A percentile compares a stretch with the other conserved stretches of the same genome.
Evolutionary conservation across 2,329 filamentous ascomycete genomes (phyloP).

Genomic region (Fusarium irregulare): DNA sequence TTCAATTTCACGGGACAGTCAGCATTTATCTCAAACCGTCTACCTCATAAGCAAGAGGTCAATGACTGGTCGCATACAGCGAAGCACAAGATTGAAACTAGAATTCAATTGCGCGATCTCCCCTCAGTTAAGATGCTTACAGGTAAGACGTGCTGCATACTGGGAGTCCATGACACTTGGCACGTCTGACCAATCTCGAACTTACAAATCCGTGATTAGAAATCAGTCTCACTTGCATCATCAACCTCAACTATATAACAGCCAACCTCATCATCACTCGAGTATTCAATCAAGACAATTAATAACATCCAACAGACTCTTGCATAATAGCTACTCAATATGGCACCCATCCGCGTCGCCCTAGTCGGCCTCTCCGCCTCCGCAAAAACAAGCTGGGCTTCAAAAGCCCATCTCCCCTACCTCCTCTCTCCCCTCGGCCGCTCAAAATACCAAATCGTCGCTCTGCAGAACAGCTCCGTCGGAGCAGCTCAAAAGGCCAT

Average conservation of each 20-base stretch:
- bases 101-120: not conserved
- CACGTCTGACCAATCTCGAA: not conserved
- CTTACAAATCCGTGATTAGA: slow-evolving; percentile 20
- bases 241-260: not conserved
- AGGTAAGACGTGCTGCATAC: not conserved
- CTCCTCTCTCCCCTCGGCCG: slow-evolving; percentile 60
- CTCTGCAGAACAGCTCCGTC: slow-evolving; percentile 63
- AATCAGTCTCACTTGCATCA: slow-evolving; percentile 13
- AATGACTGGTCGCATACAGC: no score
- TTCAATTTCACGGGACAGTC: no score
- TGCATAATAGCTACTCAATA: not conserved
- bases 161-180: not conserved
- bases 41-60: no score
- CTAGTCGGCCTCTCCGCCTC: slow-evolving; percentile 68
- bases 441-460: slow-evolving; percentile 60
- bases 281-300: no score
- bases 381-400: slow-evolving; percentile 65
- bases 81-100: no score
- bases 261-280: no score
- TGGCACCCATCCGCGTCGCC: slow-evolving; percentile 65
- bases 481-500: slow-evolving; percentile 59
- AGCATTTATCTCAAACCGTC: no score
- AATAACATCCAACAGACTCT: not conserved
- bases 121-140: not conserved
- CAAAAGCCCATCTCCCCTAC: slow-evolving; percentile 68